Evolutionary conservation across 2,329 filamentous ascomycete species (phyloP), one percentile per base, ranked within the genome.

Genomic region (Pseudogymnoascus sp.): DNA sequence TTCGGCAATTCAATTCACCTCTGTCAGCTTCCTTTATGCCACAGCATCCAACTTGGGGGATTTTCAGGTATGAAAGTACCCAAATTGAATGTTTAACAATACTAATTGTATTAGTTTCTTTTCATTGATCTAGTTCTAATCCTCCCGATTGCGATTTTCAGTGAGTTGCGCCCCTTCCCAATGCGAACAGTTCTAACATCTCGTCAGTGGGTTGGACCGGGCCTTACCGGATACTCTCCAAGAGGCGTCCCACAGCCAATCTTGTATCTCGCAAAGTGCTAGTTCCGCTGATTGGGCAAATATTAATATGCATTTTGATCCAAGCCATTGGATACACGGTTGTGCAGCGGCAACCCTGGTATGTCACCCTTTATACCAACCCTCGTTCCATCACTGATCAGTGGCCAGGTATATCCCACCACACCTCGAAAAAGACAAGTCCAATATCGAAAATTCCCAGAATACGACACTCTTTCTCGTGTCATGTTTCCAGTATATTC

Each of bases 1-100:
- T 78, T 97, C 92, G 2, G 93, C 94, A n/a, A 99, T 99, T 66
- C 94, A 99, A 74, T 99, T 99, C 78, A 96, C 91, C 6, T 91
- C 90, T 0, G 95, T 99, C 70, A 96, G 89, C 80, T 97, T 99
- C 72, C 81, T 99, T 14, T 99, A 99, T 74, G 90, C 92, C 6
- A 92, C 87, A 6, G 95, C 89, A 9, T 96, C 90, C 7, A 99
- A 99, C 71, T 79, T 99, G 5, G 95, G 94, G 58, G 94, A 99
- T 73, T 97, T 99, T 71, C 94, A 97, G 75, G 83, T 85, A 71
- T 65, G 38, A 38, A 54, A 3, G 8, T 16, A 47, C 14, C n/a
- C 9, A 47, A 16, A 50, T 35, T 14, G 33, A 28, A 12, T 60
- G 43, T 61, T 61, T 63, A 33, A 6, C 14, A 18, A 35, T 54